These are phyloP conservation scores for Globisporangium camurandrum DNA, from an alignment of 352 stramenopile genomes.

Conservation along the genomic window DNA sequence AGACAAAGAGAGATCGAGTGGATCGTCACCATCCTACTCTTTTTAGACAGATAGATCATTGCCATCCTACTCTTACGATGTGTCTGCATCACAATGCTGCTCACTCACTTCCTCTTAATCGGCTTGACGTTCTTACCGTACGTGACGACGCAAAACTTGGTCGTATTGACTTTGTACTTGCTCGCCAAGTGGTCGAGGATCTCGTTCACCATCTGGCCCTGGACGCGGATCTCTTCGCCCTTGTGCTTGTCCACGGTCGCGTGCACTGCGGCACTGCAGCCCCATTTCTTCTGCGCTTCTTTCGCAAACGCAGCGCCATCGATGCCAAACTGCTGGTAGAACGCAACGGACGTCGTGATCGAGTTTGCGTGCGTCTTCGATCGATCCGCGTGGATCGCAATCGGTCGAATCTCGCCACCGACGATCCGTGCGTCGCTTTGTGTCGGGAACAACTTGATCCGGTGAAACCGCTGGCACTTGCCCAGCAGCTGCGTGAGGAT, in stretches of 20 bases:
- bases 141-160: conserved; percentile 58
- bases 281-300: conserved; percentile 80
- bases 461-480: conserved; percentile 68
- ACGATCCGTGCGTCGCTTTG: conserved; percentile 59
- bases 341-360: conserved; percentile 58
- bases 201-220: conserved; percentile 77
- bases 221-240: conserved; percentile 66
- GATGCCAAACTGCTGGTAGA: conserved; percentile 78
- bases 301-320: conserved; percentile 61
- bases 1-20: too few relatives aligned
- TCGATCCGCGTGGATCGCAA: conserved; percentile 58
- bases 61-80: too few relatives aligned
- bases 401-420: conserved; percentile 43
- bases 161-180: conserved; percentile 56
- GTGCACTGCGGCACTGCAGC: conserved; percentile 54
- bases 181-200: conserved; percentile 53
- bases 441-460: conserved; percentile 58
- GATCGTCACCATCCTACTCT: too few relatives aligned
- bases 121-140: conserved; percentile 78
- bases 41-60: too few relatives aligned
- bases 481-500: conserved; percentile 37
- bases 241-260: conserved; percentile 51
- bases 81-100: background rate
- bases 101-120: conserved; percentile 55
- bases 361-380: conserved; percentile 70